Conservation (phyloP, 176 grass and related monocot genomes). For the Areca catechu region DNA sequence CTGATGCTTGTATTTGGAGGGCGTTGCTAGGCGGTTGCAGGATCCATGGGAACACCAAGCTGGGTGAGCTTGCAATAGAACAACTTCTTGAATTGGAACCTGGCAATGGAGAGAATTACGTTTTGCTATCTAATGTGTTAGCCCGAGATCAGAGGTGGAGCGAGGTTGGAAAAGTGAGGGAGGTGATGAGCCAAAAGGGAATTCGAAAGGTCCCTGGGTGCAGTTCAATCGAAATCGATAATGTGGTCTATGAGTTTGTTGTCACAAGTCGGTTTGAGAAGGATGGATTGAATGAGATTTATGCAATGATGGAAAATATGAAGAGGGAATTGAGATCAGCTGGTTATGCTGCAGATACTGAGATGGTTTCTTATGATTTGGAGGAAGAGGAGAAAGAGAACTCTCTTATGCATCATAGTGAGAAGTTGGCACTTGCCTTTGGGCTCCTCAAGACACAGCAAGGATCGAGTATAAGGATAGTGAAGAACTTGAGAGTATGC, state of each 20-base stretch:
- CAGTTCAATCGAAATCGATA: too few species aligned
- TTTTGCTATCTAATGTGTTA: too few species aligned
- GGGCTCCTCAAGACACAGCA: constrained; percentile 3
- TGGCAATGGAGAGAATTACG: too few species aligned
- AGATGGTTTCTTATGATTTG: constrained; percentile 12
- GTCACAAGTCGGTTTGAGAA: constrained; percentile 2
- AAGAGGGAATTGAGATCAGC: constrained; percentile 16
- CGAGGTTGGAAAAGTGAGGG: too few species aligned
- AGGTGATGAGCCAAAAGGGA: too few species aligned
- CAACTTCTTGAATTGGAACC: too few species aligned
- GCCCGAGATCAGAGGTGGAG: too few species aligned
- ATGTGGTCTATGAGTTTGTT: not conserved
- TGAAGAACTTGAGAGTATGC: constrained; percentile 24
- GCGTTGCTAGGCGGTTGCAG: too few species aligned
- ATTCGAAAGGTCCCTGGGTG: too few species aligned
- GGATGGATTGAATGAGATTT: constrained; percentile 8
- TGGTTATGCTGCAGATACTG: constrained; percentile 16
- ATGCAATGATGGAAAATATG: constrained; percentile 14
- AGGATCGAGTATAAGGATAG: constrained; percentile 13
- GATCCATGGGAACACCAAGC: too few species aligned
- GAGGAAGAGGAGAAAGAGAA: constrained; percentile 25
- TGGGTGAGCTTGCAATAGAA: too few species aligned
- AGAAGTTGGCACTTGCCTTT: constrained; percentile 22
- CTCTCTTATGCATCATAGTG: constrained; percentile 17
- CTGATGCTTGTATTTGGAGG: too few species aligned